Base-by-base conservation (phyloP, 192 early-diverging fungal species). In the Haplosporangium gracile region DNA sequence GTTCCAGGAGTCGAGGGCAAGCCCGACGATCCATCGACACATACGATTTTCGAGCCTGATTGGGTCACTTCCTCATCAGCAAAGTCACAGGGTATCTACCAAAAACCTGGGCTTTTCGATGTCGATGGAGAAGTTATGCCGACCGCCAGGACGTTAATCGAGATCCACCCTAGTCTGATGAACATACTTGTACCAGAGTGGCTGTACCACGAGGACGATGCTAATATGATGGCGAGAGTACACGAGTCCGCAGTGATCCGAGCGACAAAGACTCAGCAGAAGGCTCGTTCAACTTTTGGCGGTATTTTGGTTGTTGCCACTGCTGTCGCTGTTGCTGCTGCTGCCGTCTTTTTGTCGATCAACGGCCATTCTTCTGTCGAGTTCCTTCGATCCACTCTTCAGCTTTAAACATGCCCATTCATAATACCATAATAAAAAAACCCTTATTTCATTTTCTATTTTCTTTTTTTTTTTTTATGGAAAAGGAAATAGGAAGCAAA, bases 101-200 rank as follows among this genome's bases (percentile, higher is more conserved):
- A 51, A 32, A 53, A 51, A 0, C 84, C 84, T 22, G 84, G 84
- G 0, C 18, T 81, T 18, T 86, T 86, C 70, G 84, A 86, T 63
- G 76, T 86, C 2, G 84, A 86, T 49, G 84, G 84, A 11, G 84
- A 86, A n/a, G 71, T 74, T 0, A 86, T 86, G 79, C 84, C 84
- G 0, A 86, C 84, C 10, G 69, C 79, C 18, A 29, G 84, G 63
- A 86, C 84, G 0, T 39, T 86, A 72, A 81, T 86, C 24, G 84
- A 86, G 51, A 63, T 86, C 70, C 72, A 78, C 7, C 84, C 79
- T 0, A 78, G 76, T 22, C 81, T 86, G 45, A 77, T 86, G 79
- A 65, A 81, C 10, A 34, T 86, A 9, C 53, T 78, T 34, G 79
- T 86, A 0, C 84, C 84, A 15, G 84, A 86, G 32, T 86, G 84